Conservation (phyloP, 208 protist genomes). For the Hexamita inflata region DNA sequence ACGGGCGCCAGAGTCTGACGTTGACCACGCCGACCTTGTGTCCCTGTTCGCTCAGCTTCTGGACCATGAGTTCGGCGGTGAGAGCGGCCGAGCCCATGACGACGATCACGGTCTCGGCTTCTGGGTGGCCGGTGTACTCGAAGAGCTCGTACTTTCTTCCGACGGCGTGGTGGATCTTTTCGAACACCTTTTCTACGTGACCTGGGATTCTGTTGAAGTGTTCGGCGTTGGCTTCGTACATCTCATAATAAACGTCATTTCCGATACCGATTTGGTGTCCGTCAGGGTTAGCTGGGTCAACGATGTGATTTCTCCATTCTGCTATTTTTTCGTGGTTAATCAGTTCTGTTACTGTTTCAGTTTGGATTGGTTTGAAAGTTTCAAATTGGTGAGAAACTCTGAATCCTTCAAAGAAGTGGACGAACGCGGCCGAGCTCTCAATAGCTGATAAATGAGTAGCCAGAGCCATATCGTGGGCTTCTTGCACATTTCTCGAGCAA, state of each 20-base stretch:
- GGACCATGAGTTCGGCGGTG: slow-evolving; percentile 40
- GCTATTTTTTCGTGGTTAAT: slow-evolving; percentile 27
- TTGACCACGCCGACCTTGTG: slow-evolving; percentile 56
- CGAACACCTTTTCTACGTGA: slow-evolving; percentile 46
- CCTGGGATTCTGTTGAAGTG: slow-evolving; percentile 44
- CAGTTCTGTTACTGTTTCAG: slow-evolving; percentile 19
- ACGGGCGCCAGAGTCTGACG: slow-evolving; percentile 54
- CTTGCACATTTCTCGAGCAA: slow-evolving; percentile 48
- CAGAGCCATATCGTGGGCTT: slow-evolving; percentile 51
- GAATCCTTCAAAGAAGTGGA: slow-evolving; percentile 56
- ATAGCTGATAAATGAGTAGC: slow-evolving; percentile 53
- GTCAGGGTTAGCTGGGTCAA: slow-evolving; percentile 48
- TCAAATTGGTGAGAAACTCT: slow-evolving; percentile 49
- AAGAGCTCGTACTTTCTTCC: slow-evolving; percentile 52
- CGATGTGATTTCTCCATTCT: slow-evolving; percentile 33
- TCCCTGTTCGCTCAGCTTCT: slow-evolving; percentile 42
- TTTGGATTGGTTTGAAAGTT: slow-evolving; percentile 37
- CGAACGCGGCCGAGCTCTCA: slow-evolving; percentile 45
- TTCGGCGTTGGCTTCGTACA: slow-evolving; percentile 42
- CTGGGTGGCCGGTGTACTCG: slow-evolving; percentile 49
- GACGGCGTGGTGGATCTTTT: slow-evolving; percentile 42
- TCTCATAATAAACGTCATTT: slow-evolving; percentile 53
- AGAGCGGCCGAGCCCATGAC: slow-evolving; percentile 44
- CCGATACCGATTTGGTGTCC: slow-evolving; percentile 43
- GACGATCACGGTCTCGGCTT: slow-evolving; percentile 51